Percentiles rank a stretch among this genome's conserved stretches.
Conservation (phyloP, 768 basidiomycete genomes). For the Boletus tomentosulus region DNA sequence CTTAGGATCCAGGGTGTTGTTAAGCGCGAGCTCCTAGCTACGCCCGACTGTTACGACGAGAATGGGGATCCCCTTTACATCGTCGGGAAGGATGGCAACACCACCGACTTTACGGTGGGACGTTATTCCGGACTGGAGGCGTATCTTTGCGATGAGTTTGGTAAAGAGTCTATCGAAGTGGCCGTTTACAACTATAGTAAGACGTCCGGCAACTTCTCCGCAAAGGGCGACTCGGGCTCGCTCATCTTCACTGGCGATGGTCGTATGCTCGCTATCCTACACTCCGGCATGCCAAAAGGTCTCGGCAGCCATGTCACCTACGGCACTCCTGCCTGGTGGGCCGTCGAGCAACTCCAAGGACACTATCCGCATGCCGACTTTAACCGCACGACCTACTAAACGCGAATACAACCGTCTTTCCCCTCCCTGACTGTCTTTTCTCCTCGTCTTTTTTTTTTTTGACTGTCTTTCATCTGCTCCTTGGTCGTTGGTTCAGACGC, state of each 20-base stretch:
- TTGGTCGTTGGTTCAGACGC: no score
- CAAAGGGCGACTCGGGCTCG: slow-evolving; percentile 39
- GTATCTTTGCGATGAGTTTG: slow-evolving; percentile 17
- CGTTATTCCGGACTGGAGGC: slow-evolving; percentile 31
- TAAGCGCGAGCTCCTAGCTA: not conserved
- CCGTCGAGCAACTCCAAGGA: not conserved
- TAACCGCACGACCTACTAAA: no score
- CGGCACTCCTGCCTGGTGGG: not conserved
- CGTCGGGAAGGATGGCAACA: slow-evolving; percentile 30
- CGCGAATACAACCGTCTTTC: no score
- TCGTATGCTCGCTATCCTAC: slow-evolving; percentile 29
- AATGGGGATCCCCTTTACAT: not conserved
- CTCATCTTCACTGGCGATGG: slow-evolving; percentile 35
- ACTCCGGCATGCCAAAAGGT: slow-evolving; percentile 27
- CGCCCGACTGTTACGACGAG: not conserved
- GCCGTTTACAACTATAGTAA: slow-evolving; percentile 34
- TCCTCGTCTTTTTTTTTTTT: no score
- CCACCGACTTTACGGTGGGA: slow-evolving; percentile 35
- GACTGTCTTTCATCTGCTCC: no score
- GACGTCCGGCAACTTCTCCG: slow-evolving; percentile 31
- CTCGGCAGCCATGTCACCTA: not conserved
- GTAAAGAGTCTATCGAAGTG: slow-evolving; percentile 29
- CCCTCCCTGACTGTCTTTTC: no score
- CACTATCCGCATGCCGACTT: no score
- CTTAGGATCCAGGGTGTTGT: not conserved